These are phyloP conservation scores for Pholiota conissans DNA, from an alignment of 768 basidiomycete species.

Conservation along the genomic window DNA sequence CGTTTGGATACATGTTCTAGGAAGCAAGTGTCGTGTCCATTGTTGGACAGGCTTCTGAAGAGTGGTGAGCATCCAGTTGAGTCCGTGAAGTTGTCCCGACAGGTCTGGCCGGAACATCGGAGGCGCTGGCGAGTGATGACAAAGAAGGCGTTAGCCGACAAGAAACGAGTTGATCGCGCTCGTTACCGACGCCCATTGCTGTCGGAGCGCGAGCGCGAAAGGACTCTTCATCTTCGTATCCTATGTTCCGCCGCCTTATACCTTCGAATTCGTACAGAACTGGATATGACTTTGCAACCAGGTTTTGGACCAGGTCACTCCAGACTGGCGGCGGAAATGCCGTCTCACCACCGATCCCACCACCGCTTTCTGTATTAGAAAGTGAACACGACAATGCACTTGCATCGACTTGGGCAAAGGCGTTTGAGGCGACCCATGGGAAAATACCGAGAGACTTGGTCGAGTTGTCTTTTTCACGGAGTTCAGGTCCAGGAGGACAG, in stretches of 20 bases:
- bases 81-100: background rate
- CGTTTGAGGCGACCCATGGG: conserved; percentile 33
- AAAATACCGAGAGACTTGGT: conserved; percentile 54
- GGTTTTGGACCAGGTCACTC: background rate
- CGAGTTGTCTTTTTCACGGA: conserved; percentile 69
- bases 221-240: too few species aligned
- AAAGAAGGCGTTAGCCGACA: background rate
- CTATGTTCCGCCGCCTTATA: too few species aligned
- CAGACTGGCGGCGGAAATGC: background rate
- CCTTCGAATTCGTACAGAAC: background rate
- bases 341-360: conserved; percentile 39
- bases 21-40: background rate
- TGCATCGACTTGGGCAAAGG: conserved; percentile 56
- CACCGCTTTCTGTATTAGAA: conserved; percentile 31
- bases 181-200: background rate
- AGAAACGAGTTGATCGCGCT: background rate
- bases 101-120: background rate
- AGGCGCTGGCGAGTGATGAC: background rate
- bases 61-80: background rate
- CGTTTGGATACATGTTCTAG: background rate
- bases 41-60: conserved; percentile 1
- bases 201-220: too few species aligned
- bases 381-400: conserved; percentile 28
- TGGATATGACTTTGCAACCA: background rate
- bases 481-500: conserved; percentile 86